A percentile compares a stretch with the other conserved stretches of the same genome.
Evolutionary conservation across 2,329 filamentous ascomycete species (phyloP).

Genomic region (Coniochaeta sp.): DNA sequence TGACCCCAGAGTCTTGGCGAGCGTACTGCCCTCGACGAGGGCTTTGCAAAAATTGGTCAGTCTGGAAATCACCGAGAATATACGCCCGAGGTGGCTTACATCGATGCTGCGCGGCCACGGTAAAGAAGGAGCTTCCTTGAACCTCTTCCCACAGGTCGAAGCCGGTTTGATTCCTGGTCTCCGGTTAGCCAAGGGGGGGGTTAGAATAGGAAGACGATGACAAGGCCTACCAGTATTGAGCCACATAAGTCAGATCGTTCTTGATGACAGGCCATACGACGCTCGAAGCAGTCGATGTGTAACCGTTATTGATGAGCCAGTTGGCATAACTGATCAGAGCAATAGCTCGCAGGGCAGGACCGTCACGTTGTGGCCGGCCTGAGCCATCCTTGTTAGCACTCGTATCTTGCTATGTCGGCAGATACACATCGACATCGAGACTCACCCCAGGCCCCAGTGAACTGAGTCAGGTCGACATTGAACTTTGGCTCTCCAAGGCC

Average conservation of each 20-base stretch:
- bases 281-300: constrained; percentile 44
- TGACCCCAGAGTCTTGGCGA: constrained; percentile 57
- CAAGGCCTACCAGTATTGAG: constrained; percentile 54
- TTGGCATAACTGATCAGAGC: constrained; percentile 66
- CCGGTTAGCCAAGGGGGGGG: constrained; percentile 1
- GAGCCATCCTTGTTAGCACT: not conserved
- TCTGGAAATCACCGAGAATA: not conserved
- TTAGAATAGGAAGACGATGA: not conserved
- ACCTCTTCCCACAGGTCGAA: constrained; percentile 86
- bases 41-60: constrained; percentile 22
- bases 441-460: constrained; percentile 59
- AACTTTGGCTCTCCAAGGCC: constrained; percentile 70
- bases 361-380: constrained; percentile 71
- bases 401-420: not conserved
- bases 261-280: constrained; percentile 66
- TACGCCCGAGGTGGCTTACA: constrained; percentile 26
- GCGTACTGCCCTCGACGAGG: constrained; percentile 57
- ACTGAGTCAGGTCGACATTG: constrained; percentile 55
- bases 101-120: constrained; percentile 61
- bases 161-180: constrained; percentile 42
- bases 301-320: constrained; percentile 62
- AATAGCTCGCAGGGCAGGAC: constrained; percentile 68
- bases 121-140: constrained; percentile 72
- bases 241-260: constrained; percentile 70
- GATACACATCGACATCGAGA: constrained; percentile 1